Evolutionary conservation across 768 basidiomycete species (phyloP), one percentile per base, ranked within the genome.

Genomic region (Boletus speciosus): DNA sequence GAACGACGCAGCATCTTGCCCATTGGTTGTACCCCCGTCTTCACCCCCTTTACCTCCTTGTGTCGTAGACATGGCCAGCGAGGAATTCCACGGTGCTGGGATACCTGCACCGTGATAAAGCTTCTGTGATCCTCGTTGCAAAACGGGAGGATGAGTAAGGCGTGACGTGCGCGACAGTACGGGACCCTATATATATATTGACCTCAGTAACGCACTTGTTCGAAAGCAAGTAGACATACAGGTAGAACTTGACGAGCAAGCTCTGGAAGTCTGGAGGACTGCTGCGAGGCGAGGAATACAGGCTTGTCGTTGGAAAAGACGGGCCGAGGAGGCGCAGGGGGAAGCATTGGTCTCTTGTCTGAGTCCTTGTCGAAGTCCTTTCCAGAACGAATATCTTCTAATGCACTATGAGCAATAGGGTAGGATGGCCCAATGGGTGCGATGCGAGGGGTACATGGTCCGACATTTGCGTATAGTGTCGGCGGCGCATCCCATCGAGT

Each of bases 401-500:
- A 14, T 7, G 58, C 52, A 2, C 54, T 58, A 10, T 54, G 67
- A 0, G 81, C 77, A 6, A 88, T 67, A 1, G 89, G 81, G 62
- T 81, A 85, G 4, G 85, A 81, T 3, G 89, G 86, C 4, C 80
- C 81, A 40, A 86, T 81, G n/a, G 80, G 71, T 11, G 81, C 71
- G 4, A 84, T 76, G 27, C 87, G 79, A 1, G 88, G 87, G 4
- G 79, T 68, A 60, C 82, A 84, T 11, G 86, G 84, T 1, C 74
- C 75, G 2, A 82, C 76, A 37, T 73, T 78, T 0, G 78, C 81
- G 61, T 81, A 90, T 41, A 91, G 66, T 4, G 86, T 84, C 57
- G 86, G 81, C 4, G 86, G 75, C 10, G 82, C 70, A 25, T 87
- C 84, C 88, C 88, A 90, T 5, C 87, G 80, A 10, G 85, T 73